Conservation (phyloP, 129 eudicot genomes). For the Chrysanthemum makinoi region DNA sequence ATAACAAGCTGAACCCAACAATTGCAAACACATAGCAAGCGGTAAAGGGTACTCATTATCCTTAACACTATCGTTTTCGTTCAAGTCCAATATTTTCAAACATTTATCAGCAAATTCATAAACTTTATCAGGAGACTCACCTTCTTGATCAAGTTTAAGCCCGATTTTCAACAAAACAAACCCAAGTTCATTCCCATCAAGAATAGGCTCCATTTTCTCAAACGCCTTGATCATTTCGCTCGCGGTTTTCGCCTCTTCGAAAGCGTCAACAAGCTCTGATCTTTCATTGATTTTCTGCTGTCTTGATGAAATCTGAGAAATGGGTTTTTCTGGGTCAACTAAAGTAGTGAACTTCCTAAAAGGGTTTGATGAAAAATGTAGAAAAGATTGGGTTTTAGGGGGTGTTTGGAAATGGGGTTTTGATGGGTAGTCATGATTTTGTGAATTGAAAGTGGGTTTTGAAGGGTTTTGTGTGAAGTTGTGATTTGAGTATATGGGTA, state of each 20-base stretch:
- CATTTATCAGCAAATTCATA: constrained; percentile 60
- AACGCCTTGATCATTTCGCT: constrained; percentile 67
- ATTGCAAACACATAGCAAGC: constrained; percentile 80
- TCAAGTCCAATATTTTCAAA: constrained; percentile 47
- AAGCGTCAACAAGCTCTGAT: constrained; percentile 69
- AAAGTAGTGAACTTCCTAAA: constrained; percentile 42
- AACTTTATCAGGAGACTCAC: constrained; percentile 70
- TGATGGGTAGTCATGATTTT: constrained; percentile 22
- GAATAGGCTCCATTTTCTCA: constrained; percentile 49
- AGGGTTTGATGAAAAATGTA: too few relatives aligned
- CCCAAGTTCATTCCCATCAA: constrained; percentile 68
- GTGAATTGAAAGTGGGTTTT: constrained; percentile 19
- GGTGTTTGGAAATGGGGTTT: constrained; percentile 37
- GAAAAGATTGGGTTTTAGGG: constrained; percentile 38
- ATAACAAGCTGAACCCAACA: constrained; percentile 72
- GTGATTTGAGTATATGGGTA: neutral
- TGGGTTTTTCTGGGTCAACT: constrained; percentile 31
- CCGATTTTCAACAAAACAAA: constrained; percentile 75
- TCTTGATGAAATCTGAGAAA: constrained; percentile 52
- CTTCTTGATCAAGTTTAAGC: constrained; percentile 75
- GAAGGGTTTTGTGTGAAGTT: neutral
- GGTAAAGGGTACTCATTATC: constrained; percentile 43
- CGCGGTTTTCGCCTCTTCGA: constrained; percentile 67
- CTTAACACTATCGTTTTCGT: constrained; percentile 32
- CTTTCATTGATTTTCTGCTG: constrained; percentile 63